Conservation (phyloP, 1,284 basidiomycete species). For the Phellopilus nigrolimitatus region DNA sequence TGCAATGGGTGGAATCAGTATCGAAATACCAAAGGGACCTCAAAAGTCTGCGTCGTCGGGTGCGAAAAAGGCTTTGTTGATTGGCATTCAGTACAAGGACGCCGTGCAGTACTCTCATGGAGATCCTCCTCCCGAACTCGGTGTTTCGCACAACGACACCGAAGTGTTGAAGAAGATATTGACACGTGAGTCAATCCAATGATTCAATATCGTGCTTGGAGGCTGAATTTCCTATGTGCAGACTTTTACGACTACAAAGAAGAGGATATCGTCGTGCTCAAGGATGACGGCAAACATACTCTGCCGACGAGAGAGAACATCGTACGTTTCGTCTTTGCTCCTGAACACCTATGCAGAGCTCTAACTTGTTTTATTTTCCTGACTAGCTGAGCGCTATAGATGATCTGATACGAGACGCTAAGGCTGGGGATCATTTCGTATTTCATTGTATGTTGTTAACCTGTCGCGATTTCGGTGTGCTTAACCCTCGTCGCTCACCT, state of each 20-base stretch:
- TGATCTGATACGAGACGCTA: conserved; percentile 18
- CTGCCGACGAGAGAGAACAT: conserved; percentile 20
- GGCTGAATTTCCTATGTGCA: neutral
- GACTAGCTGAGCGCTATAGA: conserved; percentile 19
- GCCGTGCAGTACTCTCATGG: conserved; percentile 1
- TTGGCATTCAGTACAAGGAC: conserved; percentile 14
- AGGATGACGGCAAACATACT: conserved; percentile 19
- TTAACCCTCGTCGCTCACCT: neutral
- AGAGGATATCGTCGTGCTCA: conserved; percentile 16
- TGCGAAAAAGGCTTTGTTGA: conserved; percentile 16
- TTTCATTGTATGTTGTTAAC: conserved; percentile 20
- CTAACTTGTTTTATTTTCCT: neutral
- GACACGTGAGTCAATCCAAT: conserved; percentile 5
- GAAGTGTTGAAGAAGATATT: conserved; percentile 11
- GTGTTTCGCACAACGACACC: conserved; percentile 11
- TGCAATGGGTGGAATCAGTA: conserved; percentile 5
- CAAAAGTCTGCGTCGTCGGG: neutral
- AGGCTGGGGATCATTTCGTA: conserved; percentile 21
- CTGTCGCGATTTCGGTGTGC: neutral
- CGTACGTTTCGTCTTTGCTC: conserved; percentile 7
- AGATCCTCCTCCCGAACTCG: conserved; percentile 2
- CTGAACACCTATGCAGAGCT: neutral
- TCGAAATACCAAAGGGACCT: neutral
- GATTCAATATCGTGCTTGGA: neutral
- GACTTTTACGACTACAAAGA: conserved; percentile 13